Percentiles rank a stretch among this genome's conserved stretches.
Evolutionary conservation across 306 rosid species (phyloP).

Genomic region (Gillenia trifoliata): DNA sequence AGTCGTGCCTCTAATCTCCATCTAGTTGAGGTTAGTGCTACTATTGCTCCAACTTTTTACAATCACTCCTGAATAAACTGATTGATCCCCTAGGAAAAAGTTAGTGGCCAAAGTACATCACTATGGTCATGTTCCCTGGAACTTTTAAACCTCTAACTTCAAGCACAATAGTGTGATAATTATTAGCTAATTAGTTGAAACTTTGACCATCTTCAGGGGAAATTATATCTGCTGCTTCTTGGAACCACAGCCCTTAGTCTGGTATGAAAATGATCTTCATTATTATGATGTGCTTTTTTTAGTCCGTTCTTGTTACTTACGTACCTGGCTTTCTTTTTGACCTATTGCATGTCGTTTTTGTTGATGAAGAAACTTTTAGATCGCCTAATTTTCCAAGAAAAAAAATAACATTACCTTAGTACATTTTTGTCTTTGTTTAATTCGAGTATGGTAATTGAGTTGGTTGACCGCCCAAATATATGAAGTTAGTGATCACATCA

Average conservation of each 20-base stretch:
- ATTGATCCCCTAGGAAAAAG: too few relatives aligned
- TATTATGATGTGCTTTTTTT: not conserved
- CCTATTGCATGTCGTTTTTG: not conserved
- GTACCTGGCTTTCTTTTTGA: not conserved
- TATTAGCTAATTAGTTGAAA: not conserved
- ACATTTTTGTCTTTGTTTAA: too few relatives aligned
- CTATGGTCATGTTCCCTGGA: not conserved
- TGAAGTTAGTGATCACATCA: too few relatives aligned
- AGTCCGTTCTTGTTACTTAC: not conserved
- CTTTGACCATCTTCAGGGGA: constrained; percentile 40
- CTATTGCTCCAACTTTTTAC: too few relatives aligned
- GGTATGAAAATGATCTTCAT: constrained; percentile 23
- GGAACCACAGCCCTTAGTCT: constrained; percentile 62
- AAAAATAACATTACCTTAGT: too few relatives aligned
- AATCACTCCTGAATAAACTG: too few relatives aligned
- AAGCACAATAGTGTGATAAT: not conserved
- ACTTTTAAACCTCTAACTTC: not conserved
- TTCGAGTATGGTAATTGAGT: too few relatives aligned
- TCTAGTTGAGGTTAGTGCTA: constrained; percentile 78
- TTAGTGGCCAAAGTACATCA: too few relatives aligned
- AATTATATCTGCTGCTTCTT: constrained; percentile 51
- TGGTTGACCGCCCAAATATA: too few relatives aligned
- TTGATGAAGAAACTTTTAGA: not conserved
- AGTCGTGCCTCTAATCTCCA: constrained; percentile 98
- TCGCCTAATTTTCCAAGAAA: too few relatives aligned